Evolutionary conservation across 768 basidiomycete genomes (phyloP).

Genomic region (Tulasnella sp.): DNA sequence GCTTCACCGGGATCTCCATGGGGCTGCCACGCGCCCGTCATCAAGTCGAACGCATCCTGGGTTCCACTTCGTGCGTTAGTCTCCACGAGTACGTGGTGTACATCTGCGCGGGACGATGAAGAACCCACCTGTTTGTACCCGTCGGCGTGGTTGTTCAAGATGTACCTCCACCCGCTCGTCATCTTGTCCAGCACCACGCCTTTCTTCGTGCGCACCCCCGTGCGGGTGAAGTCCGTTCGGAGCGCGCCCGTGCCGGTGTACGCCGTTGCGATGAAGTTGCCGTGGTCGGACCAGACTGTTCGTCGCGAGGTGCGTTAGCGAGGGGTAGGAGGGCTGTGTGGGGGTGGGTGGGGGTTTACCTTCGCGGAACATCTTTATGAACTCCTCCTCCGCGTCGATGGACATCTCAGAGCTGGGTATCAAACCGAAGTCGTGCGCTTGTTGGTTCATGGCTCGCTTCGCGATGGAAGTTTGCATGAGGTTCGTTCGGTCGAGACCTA

Average conservation of each 20-base stretch:
- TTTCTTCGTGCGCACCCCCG: constrained; percentile 72
- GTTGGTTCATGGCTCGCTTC: constrained; percentile 68
- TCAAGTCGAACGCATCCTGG: constrained; percentile 91
- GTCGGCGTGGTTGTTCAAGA: constrained; percentile 96
- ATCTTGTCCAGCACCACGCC: constrained; percentile 75
- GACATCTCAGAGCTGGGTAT: constrained; percentile 46
- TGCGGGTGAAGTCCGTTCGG: constrained; percentile 94
- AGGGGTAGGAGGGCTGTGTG: not conserved
- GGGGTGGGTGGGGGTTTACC: constrained; percentile 38
- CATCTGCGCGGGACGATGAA: not conserved
- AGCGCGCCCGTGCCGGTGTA: constrained; percentile 93
- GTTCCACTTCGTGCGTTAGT: constrained; percentile 32
- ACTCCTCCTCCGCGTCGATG: constrained; percentile 70
- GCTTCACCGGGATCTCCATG: constrained; percentile 56
- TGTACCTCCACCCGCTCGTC: constrained; percentile 73
- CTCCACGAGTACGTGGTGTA: not conserved
- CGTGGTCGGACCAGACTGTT: constrained; percentile 96
- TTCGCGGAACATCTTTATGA: constrained; percentile 78
- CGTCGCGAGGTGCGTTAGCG: not conserved
- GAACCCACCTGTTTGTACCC: constrained; percentile 31
- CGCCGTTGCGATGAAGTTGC: constrained; percentile 76
- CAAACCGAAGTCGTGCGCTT: constrained; percentile 66
- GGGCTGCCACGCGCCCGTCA: constrained; percentile 88
- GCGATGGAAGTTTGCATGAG: constrained; percentile 89
- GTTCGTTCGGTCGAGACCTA: constrained; percentile 80